Evolutionary conservation across 441 rosid species (phyloP).

Genomic region (Arabidopsis hybrid): DNA sequence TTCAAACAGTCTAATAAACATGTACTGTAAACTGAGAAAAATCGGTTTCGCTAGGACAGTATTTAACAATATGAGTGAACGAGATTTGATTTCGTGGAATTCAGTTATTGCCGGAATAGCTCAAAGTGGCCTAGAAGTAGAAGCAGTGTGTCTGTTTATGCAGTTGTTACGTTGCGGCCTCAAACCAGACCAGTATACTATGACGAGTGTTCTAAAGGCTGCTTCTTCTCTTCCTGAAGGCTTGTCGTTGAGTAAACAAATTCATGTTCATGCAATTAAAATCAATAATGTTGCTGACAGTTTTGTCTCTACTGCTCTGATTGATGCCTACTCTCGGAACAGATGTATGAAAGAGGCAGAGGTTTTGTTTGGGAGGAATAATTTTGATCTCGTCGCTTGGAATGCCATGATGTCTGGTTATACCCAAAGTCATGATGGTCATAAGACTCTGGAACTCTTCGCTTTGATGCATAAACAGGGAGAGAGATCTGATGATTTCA

Average conservation of each 20-base stretch:
- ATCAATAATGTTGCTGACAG: constrained; percentile 44
- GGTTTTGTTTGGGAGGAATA: constrained; percentile 42
- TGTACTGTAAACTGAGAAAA: constrained; percentile 48
- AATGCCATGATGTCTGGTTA: constrained; percentile 57
- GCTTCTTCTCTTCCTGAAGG: constrained; percentile 49
- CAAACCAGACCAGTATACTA: constrained; percentile 50
- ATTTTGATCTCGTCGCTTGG: constrained; percentile 47
- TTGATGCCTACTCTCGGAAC: constrained; percentile 50
- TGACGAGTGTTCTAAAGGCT: constrained; percentile 52
- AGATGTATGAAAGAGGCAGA: constrained; percentile 51
- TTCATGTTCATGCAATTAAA: constrained; percentile 54
- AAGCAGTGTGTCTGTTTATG: constrained; percentile 47
- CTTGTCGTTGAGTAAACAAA: constrained; percentile 46
- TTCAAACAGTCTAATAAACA: constrained; percentile 50
- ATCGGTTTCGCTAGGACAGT: constrained; percentile 37
- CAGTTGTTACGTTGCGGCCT: constrained; percentile 44
- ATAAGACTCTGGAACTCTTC: constrained; percentile 50
- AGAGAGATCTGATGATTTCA: constrained; percentile 48
- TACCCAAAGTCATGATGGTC: constrained; percentile 37
- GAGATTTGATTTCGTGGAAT: constrained; percentile 58
- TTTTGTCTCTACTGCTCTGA: constrained; percentile 54
- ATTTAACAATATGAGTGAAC: constrained; percentile 44
- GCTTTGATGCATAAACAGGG: constrained; percentile 48
- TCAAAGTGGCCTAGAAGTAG: constrained; percentile 45
- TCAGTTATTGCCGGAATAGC: constrained; percentile 46